Base-by-base conservation (phyloP, 2,329 filamentous ascomycete genomes). In the Paraconiothyrium sp. region DNA sequence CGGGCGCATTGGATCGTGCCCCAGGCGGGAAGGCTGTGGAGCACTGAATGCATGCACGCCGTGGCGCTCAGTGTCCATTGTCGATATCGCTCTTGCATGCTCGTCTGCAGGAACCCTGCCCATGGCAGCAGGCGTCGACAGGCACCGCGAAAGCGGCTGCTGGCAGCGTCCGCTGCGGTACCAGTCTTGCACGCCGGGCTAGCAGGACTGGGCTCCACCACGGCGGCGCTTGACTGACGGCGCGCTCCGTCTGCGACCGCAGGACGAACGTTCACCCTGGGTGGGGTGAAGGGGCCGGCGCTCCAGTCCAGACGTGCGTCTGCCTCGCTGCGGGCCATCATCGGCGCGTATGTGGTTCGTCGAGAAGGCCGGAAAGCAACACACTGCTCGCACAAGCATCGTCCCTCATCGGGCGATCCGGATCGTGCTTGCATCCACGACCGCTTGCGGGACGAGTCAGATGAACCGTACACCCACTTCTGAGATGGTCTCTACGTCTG, bases 201-300 rank as follows among this genome's bases (percentile, higher is more conserved):
- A 47, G 20, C 20, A 24, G 3, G 9, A 27, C 44, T 30, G 2
- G 43, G 43, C 41, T 44, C 41, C 41, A 44, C 41, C 1, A 44
- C 4, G n/a, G n/a, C 16, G 22, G n/a, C 43, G 43, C 43, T 46
- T 22, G 49, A 32, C 32, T 51, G 34, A 30, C 49, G 49, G 49
- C 27, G 32, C 50, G 50, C 50, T 54, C 37, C 50, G 8, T 11
- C 37, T n/a, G 50, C 6, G 4, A 6, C 4, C 50, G 50, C 50
- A 54, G 43, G 50, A 54, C 50, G 37, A 48, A 30, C 46, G 10
- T 48, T 10, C 43, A 46, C 27, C 46, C 41, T 44, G 3, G 9
- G 41, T 6, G 27, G 27, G 27, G 27, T 30, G 27, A 30, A 4
- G 27, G 27, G 27, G 27, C 27, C 6, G 4, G 4, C 27, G 27